Evolutionary conservation across 2,329 filamentous ascomycete species (phyloP).

Genomic region (Cladosporium austrohemisphaericum): DNA sequence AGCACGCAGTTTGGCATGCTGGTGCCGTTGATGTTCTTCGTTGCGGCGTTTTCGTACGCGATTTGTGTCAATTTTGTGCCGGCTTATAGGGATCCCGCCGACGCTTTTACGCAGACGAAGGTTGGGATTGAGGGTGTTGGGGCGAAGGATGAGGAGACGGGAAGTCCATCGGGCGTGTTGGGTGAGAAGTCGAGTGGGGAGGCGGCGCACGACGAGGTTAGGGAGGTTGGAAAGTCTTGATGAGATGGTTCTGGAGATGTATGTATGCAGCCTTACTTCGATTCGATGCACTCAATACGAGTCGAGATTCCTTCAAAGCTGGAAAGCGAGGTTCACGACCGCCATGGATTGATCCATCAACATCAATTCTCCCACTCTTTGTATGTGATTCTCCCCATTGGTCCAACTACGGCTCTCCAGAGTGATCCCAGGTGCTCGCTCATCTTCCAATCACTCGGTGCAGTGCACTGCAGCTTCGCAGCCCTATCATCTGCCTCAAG

Average conservation of each 20-base stretch:
- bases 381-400: background rate
- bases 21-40: slow-evolving; percentile 56
- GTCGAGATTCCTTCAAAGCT: no score
- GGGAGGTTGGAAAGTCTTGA: slow-evolving; percentile 9
- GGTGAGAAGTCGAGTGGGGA: slow-evolving; percentile 7
- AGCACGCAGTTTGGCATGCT: slow-evolving; percentile 62
- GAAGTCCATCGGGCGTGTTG: slow-evolving; percentile 10
- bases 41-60: slow-evolving; percentile 46
- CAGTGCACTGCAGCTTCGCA: background rate
- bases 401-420: background rate
- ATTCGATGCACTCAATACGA: no score
- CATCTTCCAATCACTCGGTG: background rate
- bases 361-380: no score
- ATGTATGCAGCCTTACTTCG: no score
- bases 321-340: no score
- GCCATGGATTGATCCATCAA: no score
- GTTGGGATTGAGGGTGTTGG: slow-evolving; percentile 39
- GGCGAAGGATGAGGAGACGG: slow-evolving; percentile 2
- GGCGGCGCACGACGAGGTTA: slow-evolving; percentile 10
- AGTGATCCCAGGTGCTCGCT: background rate
- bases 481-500: background rate
- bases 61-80: slow-evolving; percentile 61
- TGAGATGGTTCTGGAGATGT: no score
- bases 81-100: slow-evolving; percentile 59
- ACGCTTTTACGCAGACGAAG: slow-evolving; percentile 49